Conservation (phyloP, 441 rosid species). For the Sinapis alba region DNA sequence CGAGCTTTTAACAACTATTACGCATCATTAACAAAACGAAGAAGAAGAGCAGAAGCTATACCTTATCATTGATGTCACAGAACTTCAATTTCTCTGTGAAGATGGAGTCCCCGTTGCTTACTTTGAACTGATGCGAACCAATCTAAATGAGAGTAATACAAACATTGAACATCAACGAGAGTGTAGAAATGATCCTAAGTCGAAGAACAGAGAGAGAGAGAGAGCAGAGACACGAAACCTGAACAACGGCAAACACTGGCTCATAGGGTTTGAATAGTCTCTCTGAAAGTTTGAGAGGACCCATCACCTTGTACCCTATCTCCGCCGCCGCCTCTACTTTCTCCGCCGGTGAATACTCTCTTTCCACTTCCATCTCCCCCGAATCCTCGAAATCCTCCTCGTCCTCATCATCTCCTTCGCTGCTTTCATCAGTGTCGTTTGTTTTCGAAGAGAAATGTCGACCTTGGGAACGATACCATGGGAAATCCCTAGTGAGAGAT, state of each 20-base stretch:
- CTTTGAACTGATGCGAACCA: slow-evolving; percentile 95
- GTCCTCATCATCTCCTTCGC: slow-evolving; percentile 47
- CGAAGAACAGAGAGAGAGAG: not conserved
- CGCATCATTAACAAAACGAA: not conserved
- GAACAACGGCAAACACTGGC: slow-evolving; percentile 88
- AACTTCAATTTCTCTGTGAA: slow-evolving; percentile 82
- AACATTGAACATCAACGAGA: not conserved
- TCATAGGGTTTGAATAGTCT: slow-evolving; percentile 67
- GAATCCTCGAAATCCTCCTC: slow-evolving; percentile 32
- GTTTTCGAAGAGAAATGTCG: slow-evolving; percentile 57
- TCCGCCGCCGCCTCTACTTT: slow-evolving; percentile 73
- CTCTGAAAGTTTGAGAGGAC: slow-evolving; percentile 62
- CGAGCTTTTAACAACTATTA: not conserved
- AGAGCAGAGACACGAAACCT: slow-evolving; percentile 50
- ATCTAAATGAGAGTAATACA: slow-evolving; percentile 44
- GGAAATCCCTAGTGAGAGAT: slow-evolving; percentile 19
- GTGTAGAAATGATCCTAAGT: slow-evolving; percentile 3
- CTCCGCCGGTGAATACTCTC: slow-evolving; percentile 68
- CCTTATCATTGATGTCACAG: slow-evolving; percentile 95
- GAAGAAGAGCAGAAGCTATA: not conserved
- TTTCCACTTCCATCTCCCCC: slow-evolving; percentile 38
- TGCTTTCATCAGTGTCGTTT: slow-evolving; percentile 32
- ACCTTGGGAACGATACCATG: slow-evolving; percentile 25
- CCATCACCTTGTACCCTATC: slow-evolving; percentile 78
- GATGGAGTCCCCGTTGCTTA: slow-evolving; percentile 85